Percentiles rank a stretch among this genome's conserved stretches.
These are phyloP conservation scores for Fomes fomentarius DNA, from an alignment of 1,284 basidiomycete species.

Conservation along the genomic window DNA sequence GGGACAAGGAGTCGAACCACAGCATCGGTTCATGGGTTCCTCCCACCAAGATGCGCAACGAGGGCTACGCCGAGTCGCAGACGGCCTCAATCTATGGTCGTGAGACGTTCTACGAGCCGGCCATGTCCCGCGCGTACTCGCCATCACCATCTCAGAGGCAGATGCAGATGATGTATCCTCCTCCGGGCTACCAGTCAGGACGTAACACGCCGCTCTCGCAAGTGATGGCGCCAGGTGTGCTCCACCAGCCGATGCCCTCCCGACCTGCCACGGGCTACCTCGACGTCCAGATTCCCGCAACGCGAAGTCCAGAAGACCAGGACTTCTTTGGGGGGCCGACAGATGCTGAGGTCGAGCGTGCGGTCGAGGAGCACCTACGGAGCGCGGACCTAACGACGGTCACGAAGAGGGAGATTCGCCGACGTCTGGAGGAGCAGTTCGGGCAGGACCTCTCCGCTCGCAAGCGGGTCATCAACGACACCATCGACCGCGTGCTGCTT, in stretches of 20 bases:
- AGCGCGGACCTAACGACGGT: constrained; percentile 85
- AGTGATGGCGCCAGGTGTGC: constrained; percentile 25
- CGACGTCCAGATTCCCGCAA: constrained; percentile 62
- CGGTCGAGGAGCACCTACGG: constrained; percentile 72
- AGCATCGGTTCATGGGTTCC: constrained; percentile 87
- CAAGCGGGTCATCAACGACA: constrained; percentile 70
- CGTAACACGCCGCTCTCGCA: constrained; percentile 64
- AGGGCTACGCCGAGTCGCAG: constrained; percentile 73
- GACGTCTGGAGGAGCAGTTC: constrained; percentile 79
- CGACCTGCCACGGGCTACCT: constrained; percentile 76
- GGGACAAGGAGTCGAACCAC: constrained; percentile 95
- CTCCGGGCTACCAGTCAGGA: constrained; percentile 78
- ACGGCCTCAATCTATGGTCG: constrained; percentile 80
- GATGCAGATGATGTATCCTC: constrained; percentile 41
- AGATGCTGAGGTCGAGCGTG: constrained; percentile 73
- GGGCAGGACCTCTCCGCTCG: constrained; percentile 70
- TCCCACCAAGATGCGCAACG: constrained; percentile 66
- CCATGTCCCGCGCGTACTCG: constrained; percentile 57
- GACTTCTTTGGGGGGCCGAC: constrained; percentile 53
- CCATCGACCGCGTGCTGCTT: constrained; percentile 68
- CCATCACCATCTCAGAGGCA: constrained; percentile 69
- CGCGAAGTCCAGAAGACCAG: constrained; percentile 54
- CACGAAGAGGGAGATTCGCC: constrained; percentile 88
- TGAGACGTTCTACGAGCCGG: constrained; percentile 78
- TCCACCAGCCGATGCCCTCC: constrained; percentile 60